Evolutionary conservation across 768 basidiomycete species (phyloP).

Genomic region (Phlebiopsis flavidoalba): DNA sequence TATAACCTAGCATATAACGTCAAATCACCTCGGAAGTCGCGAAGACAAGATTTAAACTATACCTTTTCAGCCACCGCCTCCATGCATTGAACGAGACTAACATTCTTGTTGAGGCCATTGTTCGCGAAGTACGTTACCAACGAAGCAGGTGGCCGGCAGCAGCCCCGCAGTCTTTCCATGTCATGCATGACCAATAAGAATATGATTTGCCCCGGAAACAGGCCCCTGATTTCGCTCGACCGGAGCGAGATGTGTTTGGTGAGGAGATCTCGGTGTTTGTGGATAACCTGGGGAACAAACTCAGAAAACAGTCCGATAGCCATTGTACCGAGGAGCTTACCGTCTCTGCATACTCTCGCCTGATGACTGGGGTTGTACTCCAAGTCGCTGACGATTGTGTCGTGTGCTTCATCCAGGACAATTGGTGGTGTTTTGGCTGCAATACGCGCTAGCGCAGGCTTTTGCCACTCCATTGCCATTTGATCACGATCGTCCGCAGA

Average conservation of each 20-base stretch:
- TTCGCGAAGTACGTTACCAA: conserved; percentile 87
- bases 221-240: conserved; percentile 60
- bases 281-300: conserved; percentile 49
- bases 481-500: conserved; percentile 44
- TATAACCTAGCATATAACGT: conserved; percentile 53
- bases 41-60: neutral
- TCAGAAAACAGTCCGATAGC: neutral
- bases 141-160: conserved; percentile 76
- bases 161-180: conserved; percentile 82
- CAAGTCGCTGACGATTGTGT: conserved; percentile 80
- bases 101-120: conserved; percentile 71
- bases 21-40: neutral
- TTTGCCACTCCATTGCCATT: conserved; percentile 73
- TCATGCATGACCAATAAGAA: conserved; percentile 85
- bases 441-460: conserved; percentile 70
- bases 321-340: conserved; percentile 33
- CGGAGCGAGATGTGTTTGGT: conserved; percentile 62
- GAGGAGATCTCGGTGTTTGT: conserved; percentile 61
- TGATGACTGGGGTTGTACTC: conserved; percentile 90
- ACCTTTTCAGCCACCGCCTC: conserved; percentile 86
- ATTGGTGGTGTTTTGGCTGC: conserved; percentile 83
- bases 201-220: conserved; percentile 80
- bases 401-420: conserved; percentile 76
- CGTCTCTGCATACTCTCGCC: conserved; percentile 77
- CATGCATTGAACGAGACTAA: conserved; percentile 68